These are phyloP conservation scores for Agaricus subrufescens DNA, from an alignment of 768 basidiomycete genomes.

Conservation along the genomic window DNA sequence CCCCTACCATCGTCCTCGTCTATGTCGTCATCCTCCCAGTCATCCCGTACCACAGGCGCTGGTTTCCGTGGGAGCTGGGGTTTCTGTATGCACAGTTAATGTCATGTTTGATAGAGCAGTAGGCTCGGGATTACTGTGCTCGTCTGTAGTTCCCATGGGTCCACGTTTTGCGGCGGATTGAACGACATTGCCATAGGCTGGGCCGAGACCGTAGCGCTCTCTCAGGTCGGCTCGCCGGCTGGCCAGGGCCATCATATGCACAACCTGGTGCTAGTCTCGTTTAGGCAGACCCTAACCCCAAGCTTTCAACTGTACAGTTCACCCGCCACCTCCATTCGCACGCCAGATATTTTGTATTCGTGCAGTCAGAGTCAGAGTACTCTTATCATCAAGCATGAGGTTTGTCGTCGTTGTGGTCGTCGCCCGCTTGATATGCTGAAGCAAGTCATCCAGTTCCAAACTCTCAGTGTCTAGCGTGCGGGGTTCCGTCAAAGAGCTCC, in stretches of 20 bases:
- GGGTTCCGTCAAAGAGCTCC: conserved; percentile 90
- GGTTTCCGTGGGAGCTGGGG: conserved; percentile 8
- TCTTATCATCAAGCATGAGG: conserved; percentile 21
- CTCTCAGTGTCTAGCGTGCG: conserved; percentile 99
- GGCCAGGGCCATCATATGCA: not conserved
- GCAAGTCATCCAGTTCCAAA: conserved; percentile 48
- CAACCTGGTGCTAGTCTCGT: not conserved
- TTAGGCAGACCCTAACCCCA: conserved; percentile 7
- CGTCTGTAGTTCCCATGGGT: conserved; percentile 5
- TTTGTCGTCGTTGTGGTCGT: conserved; percentile 10
- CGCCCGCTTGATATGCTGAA: not conserved
- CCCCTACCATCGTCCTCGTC: conserved; percentile 31
- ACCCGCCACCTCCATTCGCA: conserved; percentile 7
- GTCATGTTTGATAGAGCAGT: not conserved
- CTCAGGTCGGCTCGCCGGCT: too few relatives aligned
- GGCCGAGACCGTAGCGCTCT: not conserved
- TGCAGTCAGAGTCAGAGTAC: conserved; percentile 19
- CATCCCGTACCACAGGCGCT: conserved; percentile 30
- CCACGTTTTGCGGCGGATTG: conserved; percentile 3
- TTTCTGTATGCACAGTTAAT: not conserved
- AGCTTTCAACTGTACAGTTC: conserved; percentile 5
- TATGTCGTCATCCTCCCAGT: conserved; percentile 57
- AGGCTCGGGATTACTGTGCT: conserved; percentile 3
- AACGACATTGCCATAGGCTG: conserved; percentile 4
- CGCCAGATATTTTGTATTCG: not conserved